Percentiles rank a stretch among this genome's conserved stretches.
These are phyloP conservation scores for Nakazawaea ernobii DNA, from an alignment of 805 yeast genomes.

Conservation along the genomic window DNA sequence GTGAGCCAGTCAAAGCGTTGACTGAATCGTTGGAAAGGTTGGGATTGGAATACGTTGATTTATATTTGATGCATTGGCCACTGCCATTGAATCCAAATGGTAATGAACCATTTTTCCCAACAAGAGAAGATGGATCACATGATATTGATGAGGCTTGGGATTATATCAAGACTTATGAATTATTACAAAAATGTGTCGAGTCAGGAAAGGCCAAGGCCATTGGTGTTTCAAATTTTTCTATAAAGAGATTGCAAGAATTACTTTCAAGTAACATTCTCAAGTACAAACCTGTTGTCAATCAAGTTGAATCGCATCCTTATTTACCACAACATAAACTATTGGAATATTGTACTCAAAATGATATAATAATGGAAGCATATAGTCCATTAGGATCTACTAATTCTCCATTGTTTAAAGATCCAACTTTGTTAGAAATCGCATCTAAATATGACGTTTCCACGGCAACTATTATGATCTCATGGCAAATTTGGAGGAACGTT, in stretches of 20 bases:
- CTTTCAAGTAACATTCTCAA: conserved; percentile 44
- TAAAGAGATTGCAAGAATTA: conserved; percentile 45
- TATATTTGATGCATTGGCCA: conserved; percentile 69
- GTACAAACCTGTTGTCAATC: conserved; percentile 64
- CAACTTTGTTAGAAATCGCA: conserved; percentile 37
- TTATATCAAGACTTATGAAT: conserved; percentile 58
- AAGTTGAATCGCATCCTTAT: conserved; percentile 71
- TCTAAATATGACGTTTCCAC: conserved; percentile 37
- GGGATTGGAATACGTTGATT: conserved; percentile 56
- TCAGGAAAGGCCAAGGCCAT: conserved; percentile 55
- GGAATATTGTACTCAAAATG: conserved; percentile 45
- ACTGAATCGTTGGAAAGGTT: conserved; percentile 44
- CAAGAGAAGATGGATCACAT: conserved; percentile 15
- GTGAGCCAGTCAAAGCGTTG: conserved; percentile 39
- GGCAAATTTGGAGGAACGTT: conserved; percentile 52
- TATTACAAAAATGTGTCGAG: conserved; percentile 51
- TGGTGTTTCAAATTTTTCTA: conserved; percentile 75
- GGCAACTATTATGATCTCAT: conserved; percentile 50
- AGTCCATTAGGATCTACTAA: conserved; percentile 62
- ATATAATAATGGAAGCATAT: conserved; percentile 64
- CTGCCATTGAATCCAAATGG: conserved; percentile 15
- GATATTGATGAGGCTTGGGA: conserved; percentile 28
- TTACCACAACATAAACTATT: conserved; percentile 60
- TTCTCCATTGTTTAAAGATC: conserved; percentile 46
- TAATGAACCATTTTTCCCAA: conserved; percentile 5